Percentiles rank a stretch among this genome's conserved stretches.
phyloP scores from a whole-genome alignment of 345 rosid genomes.

The Jatropha curcas region DNA sequence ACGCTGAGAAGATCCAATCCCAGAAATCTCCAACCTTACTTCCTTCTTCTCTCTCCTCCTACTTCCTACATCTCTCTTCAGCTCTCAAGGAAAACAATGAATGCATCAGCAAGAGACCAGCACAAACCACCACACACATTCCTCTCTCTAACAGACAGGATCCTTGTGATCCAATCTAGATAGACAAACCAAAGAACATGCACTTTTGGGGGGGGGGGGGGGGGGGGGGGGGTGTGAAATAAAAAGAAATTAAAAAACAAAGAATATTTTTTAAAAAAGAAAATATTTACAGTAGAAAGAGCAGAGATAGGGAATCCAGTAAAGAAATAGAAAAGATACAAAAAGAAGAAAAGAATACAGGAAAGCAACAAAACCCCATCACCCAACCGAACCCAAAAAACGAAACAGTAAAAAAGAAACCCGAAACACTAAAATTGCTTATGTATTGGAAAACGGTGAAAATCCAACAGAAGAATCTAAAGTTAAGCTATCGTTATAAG shows the following conservation, averaged over 20 bases:
- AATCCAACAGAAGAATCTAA: conserved; percentile 16
- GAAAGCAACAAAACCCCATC: conserved; percentile 32
- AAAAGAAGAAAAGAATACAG: conserved; percentile 47
- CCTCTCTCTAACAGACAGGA: conserved; percentile 41
- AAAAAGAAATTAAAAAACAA: conserved; percentile 14
- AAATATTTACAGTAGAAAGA: conserved; percentile 1
- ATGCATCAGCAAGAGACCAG: conserved; percentile 27
- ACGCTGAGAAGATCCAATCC: too few relatives aligned
- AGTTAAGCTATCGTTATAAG: conserved; percentile 1
- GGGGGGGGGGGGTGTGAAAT: conserved; percentile 61
- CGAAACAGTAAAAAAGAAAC: background rate
- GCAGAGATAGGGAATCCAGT: conserved; percentile 24
- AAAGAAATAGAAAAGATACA: conserved; percentile 25
- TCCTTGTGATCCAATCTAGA: conserved; percentile 84
- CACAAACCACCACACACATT: conserved; percentile 26
- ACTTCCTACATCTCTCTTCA: too few relatives aligned
- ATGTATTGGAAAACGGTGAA: conserved; percentile 1
- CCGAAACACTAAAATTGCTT: background rate
- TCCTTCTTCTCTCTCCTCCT: too few relatives aligned
- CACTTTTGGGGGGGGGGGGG: too few relatives aligned
- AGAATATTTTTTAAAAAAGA: background rate
- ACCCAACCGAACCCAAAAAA: conserved; percentile 17
- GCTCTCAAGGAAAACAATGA: too few relatives aligned
- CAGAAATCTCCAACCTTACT: too few relatives aligned
- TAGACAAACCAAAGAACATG: conserved; percentile 72